Conservation (phyloP, 176 grass and related monocot species). For the Ampelocalamus luodianensis region DNA sequence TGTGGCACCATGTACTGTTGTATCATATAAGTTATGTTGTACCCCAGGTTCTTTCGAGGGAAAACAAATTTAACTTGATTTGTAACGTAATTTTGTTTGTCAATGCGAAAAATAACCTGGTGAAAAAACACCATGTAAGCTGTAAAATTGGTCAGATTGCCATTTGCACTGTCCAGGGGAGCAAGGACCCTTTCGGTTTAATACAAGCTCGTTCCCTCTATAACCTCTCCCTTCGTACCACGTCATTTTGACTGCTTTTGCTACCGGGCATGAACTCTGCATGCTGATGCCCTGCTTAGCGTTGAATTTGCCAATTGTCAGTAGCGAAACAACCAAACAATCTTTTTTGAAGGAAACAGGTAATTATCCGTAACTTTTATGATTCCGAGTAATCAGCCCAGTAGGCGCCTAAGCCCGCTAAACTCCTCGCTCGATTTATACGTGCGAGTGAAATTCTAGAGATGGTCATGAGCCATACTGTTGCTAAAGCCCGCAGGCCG, state of each 20-base stretch:
- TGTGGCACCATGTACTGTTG: conserved; percentile 41
- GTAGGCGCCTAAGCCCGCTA: no score
- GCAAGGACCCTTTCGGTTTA: neutral
- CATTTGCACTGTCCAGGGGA: neutral
- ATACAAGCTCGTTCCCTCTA: neutral
- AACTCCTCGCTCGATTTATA: no score
- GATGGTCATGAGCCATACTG: no score
- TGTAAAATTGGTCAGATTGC: conserved; percentile 14
- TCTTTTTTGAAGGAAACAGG: no score
- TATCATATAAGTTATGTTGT: conserved; percentile 46
- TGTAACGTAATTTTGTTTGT: neutral
- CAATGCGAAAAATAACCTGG: neutral
- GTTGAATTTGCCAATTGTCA: neutral
- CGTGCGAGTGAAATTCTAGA: no score
- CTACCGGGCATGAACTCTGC: neutral
- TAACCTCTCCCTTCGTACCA: neutral
- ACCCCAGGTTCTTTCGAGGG: neutral
- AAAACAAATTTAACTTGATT: neutral
- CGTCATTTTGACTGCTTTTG: neutral
- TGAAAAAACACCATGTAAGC: conserved; percentile 4
- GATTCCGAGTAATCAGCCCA: no score
- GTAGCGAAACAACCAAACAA: no score
- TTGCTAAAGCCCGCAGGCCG: no score
- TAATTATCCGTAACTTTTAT: no score
- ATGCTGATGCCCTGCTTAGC: neutral